These are phyloP conservation scores for Boletus reticuloceps DNA, from an alignment of 768 basidiomycete species.

Conservation along the genomic window DNA sequence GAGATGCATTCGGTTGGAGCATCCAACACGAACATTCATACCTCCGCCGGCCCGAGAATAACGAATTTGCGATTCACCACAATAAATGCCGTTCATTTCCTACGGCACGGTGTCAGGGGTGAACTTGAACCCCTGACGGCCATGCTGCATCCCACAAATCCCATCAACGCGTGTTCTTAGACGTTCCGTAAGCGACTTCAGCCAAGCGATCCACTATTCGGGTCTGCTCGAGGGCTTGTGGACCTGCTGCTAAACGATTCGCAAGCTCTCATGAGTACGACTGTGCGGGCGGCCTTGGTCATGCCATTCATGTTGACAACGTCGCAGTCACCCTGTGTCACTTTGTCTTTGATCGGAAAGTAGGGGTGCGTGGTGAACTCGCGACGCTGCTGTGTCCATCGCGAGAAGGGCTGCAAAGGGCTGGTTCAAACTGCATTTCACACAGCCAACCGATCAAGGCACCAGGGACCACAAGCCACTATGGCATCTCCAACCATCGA, in stretches of 20 bases:
- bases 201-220: neutral
- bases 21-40: neutral
- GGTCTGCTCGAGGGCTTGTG: neutral
- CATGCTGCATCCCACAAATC: conserved; percentile 20
- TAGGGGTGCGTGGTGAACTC: conserved; percentile 12
- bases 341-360: neutral
- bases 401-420: conserved; percentile 1
- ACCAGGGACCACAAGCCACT: conserved; percentile 19
- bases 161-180: conserved; percentile 19
- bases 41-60: conserved; percentile 9
- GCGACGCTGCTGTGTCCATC: conserved; percentile 1
- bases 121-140: conserved; percentile 19
- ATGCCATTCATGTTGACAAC: neutral
- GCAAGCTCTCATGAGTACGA: neutral
- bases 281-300: neutral
- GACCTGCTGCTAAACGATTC: neutral
- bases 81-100: conserved; percentile 27
- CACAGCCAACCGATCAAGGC: conserved; percentile 19
- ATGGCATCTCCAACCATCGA: neutral
- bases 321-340: neutral
- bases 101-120: conserved; percentile 13
- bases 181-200: conserved; percentile 7
- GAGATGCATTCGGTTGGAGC: neutral
- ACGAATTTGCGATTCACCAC: conserved; percentile 17
- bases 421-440: conserved; percentile 5